Percentiles rank a stretch among this genome's conserved stretches.
phyloP scores from a whole-genome alignment of 352 stramenopile genomes.

The Aphanomyces astaci region DNA sequence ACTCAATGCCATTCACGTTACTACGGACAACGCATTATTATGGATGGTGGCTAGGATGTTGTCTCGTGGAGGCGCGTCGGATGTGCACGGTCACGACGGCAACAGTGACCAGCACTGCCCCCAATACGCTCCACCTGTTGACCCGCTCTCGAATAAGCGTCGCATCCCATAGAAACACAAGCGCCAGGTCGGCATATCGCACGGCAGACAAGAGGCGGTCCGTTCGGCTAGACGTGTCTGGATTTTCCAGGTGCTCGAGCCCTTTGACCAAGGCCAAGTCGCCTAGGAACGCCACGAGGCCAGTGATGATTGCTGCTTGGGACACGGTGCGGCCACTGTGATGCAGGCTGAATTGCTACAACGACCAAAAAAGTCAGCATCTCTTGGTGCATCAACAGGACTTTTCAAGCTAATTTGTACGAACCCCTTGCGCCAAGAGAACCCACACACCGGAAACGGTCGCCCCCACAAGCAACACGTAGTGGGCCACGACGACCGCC shows the following conservation, averaged over 20 bases:
- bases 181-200: conserved; percentile 38
- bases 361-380: background rate
- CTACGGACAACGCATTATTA: too few species aligned
- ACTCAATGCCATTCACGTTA: too few species aligned
- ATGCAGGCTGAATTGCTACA: conserved; percentile 1
- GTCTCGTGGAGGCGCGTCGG: conserved; percentile 19
- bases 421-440: conserved; percentile 32
- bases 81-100: conserved; percentile 30
- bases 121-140: conserved; percentile 28
- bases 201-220: conserved; percentile 31
- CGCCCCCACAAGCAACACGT: conserved; percentile 66
- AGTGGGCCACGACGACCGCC: conserved; percentile 61
- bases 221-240: conserved; percentile 5
- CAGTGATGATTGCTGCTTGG: conserved; percentile 21
- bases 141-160: conserved; percentile 28
- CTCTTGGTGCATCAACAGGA: too few species aligned
- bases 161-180: conserved; percentile 36
- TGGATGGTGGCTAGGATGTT: too few species aligned
- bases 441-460: conserved; percentile 45
- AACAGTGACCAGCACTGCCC: conserved; percentile 32
- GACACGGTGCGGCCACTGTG: background rate
- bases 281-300: conserved; percentile 33
- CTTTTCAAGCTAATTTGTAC: too few species aligned
- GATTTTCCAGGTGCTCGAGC: conserved; percentile 35
- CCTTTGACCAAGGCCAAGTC: conserved; percentile 35